Base-by-base conservation (phyloP, 2,329 filamentous ascomycete species). In the Xylariaceae sp. region DNA sequence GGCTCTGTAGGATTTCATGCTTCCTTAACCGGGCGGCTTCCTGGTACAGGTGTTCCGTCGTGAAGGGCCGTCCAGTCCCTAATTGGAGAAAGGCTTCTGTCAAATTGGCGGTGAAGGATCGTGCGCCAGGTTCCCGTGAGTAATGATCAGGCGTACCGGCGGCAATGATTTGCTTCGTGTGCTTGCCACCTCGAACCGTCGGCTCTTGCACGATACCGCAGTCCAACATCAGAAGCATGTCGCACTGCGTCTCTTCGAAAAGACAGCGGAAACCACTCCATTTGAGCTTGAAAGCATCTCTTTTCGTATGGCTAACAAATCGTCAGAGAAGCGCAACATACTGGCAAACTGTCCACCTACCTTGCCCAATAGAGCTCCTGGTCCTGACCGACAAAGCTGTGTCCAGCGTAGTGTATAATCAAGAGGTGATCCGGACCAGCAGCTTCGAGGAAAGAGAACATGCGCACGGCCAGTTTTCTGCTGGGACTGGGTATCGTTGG, bases 301-400 rank as follows among this genome's bases (percentile, higher is more conserved):
- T 80, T 51, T 78, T 77, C 50, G 78, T 63, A 72, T 84, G 83
- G 73, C 85, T 87, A 70, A 55, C 51, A 66, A 50, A 42, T 58
- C 64, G 68, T 81, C 70, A 80, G 76, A 74, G 71, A 61, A 69
- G 61, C 51, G 44, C 60, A 11, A 59, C 56, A 57, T 45, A 65
- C 53, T 63, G 58, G 54, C 59, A 17, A 60, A 52, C 63, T 34
- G 66, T 63, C 39, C 59, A 78, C 84, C 76, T 77, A 88, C 85
- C 82, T 83, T 59, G 85, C 83, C 85, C 85, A 88, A 70, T 85
- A 87, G 30, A 87, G 74, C 71, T 87, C 82, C 66, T 80, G 80
- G 69, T 87, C 82, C 9, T 76, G 65, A n/a, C 80, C 80, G 45
- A 82, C 74, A 66, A 80, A 86, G 64, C 83, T 82, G 67, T 85